Conservation (phyloP, 2,329 filamentous ascomycete genomes). For the Falciphora oryzae region DNA sequence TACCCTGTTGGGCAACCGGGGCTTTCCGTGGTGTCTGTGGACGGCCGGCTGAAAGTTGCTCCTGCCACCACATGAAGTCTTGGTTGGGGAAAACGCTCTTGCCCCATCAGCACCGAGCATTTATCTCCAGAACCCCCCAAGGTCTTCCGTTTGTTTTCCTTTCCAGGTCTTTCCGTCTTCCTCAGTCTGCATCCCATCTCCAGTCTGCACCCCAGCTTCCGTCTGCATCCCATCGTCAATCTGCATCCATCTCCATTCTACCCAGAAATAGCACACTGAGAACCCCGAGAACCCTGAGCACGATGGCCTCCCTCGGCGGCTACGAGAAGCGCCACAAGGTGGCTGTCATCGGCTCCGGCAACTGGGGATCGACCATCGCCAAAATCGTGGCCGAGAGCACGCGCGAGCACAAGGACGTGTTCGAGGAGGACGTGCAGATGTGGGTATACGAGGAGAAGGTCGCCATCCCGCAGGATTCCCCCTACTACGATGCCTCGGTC, state of each 20-base stretch:
- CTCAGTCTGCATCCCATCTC: too few relatives aligned
- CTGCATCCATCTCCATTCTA: too few relatives aligned
- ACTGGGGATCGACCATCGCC: slow-evolving; percentile 97
- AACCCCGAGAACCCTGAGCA: slow-evolving; percentile 6
- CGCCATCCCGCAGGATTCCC: slow-evolving; percentile 63
- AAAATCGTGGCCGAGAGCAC: slow-evolving; percentile 97
- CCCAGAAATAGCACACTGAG: too few relatives aligned
- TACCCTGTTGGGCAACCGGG: not conserved
- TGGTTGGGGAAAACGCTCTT: not conserved
- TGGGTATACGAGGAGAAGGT: slow-evolving; percentile 98
- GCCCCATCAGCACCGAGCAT: not conserved
- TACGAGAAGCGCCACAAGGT: slow-evolving; percentile 79
- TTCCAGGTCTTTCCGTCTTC: too few relatives aligned
- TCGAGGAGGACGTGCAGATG: slow-evolving; percentile 91
- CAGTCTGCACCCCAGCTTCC: too few relatives aligned
- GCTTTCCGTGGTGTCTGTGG: not conserved
- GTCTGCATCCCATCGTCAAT: too few relatives aligned
- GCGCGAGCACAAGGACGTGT: slow-evolving; percentile 67
- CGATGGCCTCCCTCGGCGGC: slow-evolving; percentile 34
- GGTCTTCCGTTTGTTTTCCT: too few relatives aligned
- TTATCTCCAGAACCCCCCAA: not conserved
- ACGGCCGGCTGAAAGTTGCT: not conserved
- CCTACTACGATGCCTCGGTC: slow-evolving; percentile 61
- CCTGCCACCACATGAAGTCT: not conserved
- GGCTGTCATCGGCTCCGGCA: slow-evolving; percentile 89